These are phyloP conservation scores for Candida sanyaensis DNA, from an alignment of 1,139 yeast genomes.

Conservation along the genomic window DNA sequence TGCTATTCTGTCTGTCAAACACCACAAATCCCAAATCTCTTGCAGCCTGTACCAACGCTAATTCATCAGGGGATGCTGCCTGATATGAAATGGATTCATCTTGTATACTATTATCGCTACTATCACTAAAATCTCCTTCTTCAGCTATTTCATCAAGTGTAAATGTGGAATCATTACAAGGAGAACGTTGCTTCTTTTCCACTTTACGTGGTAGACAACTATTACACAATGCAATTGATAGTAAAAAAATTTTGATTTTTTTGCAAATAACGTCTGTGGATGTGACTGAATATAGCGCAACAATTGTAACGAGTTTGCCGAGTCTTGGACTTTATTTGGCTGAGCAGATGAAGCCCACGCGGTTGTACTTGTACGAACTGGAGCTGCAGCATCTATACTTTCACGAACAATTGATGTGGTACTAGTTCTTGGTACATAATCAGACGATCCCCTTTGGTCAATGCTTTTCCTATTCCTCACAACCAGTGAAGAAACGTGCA, in stretches of 20 bases:
- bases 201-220: slow-evolving; percentile 71
- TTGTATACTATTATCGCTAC: slow-evolving; percentile 17
- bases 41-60: slow-evolving; percentile 92
- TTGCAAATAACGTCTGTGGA: slow-evolving; percentile 72
- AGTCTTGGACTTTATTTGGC: slow-evolving; percentile 32
- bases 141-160: slow-evolving; percentile 8
- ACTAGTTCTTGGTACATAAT: slow-evolving; percentile 22
- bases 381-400: slow-evolving; percentile 21
- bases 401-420: slow-evolving; percentile 35
- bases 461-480: neutral
- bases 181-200: neutral
- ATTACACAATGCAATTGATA: slow-evolving; percentile 86
- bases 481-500: slow-evolving; percentile 24
- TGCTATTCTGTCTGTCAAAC: slow-evolving; percentile 61
- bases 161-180: slow-evolving; percentile 11
- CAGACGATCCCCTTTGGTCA: neutral
- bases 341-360: slow-evolving; percentile 42
- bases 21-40: slow-evolving; percentile 89
- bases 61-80: slow-evolving; percentile 94
- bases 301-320: slow-evolving; percentile 50
- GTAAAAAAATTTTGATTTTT: slow-evolving; percentile 75
- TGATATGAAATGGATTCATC: slow-evolving; percentile 71
- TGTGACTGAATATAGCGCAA: slow-evolving; percentile 67
- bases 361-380: slow-evolving; percentile 22
- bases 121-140: neutral